Evolutionary conservation across 371 early-diverging fungal genomes (phyloP), one percentile per base, ranked within the genome.

Genomic region (Mucor mucedo): DNA sequence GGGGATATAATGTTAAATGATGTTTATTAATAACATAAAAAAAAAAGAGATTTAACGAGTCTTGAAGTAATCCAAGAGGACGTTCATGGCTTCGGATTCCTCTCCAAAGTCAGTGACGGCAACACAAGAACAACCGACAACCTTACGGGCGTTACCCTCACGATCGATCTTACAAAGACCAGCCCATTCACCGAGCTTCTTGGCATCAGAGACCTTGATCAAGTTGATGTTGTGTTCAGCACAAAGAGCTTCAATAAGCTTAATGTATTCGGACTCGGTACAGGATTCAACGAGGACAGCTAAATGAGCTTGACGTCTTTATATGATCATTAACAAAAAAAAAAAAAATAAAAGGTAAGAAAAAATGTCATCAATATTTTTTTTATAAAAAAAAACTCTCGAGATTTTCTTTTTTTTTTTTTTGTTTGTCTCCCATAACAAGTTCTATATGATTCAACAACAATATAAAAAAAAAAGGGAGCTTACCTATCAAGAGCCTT

Each of bases 151-250:
- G 84, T 93, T 95, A 76, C 99, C 99, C 78, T 96, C 95, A 78
- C 95, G 92, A 83, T 98, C 99, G 77, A 97, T 94, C 93, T 98
- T 98, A 94, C 98, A 98, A 70, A 97, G 94, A 86, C 98, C 98
- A 71, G 92, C 95, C 99, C 97, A 97, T 88, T 98, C 96, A 80
- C 99, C 99, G 70, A 98, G 91, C 93, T 97, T 95, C 94, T 97
- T 97, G 84, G 94, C 89, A 82, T 97, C 97, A 56, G 91, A 83
- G 67, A 97, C 94, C 91, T 96, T 96, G 92, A 98, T 95, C 75
- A 98, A 85, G 88, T 92, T 92, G 89, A 97, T 97, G 89, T 91
- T 90, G 97, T 97, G 97, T 87, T 98, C 97, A 72, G 91, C 91
- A 89, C 99, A 98, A 66, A 98, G 93, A 68, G 98, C 98, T 87